Base-by-base conservation (phyloP, 495 filamentous ascomycete genomes). In the Aspergillus baeticus region DNA sequence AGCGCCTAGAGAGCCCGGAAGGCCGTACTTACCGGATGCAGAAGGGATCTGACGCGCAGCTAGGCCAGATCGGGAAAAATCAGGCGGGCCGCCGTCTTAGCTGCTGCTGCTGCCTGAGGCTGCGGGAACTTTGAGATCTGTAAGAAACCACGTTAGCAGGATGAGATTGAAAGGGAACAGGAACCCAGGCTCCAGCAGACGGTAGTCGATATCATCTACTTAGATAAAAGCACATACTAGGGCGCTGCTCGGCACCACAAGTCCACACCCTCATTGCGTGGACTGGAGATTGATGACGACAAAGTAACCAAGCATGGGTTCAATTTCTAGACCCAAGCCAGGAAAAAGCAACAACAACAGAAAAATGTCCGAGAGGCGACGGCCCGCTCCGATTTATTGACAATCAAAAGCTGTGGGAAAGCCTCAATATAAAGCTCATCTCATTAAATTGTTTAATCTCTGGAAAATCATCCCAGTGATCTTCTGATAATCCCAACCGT, bases 201-300 rank as follows among this genome's bases (percentile, higher is more conserved):
- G n/a, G n/a, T n/a, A n/a, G n/a, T n/a, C n/a, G n/a, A n/a, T n/a
- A n/a, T n/a, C n/a, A n/a, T n/a, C n/a, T n/a, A n/a, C n/a, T n/a
- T n/a, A n/a, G n/a, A n/a, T n/a, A n/a, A n/a, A n/a, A n/a, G n/a
- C n/a, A 41, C 8, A 15, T 10, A 34, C 10, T 17, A 31, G 39
- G 39, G 17, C 33, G 13, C 49, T 48, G 10, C 18, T 31, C 37
- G 41, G 23, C 37, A 45, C 17, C 20, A 15, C 31, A 31, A 38
- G 49, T 29, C 56, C 49, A 57, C 21, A 49, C 42, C 17, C 44
- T 41, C 55, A 62, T 62, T 55, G 55, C 55, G 55, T 55, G 43
- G 55, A 41, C 36, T 18, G 55, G 44, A 45, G 20, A 41, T 14
- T 55, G 60, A 54, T 62, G 60, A 62, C 55, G 60, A 62, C 55